A percentile compares a stretch with the other conserved stretches of the same genome.
Conservation (phyloP, 1,139 yeast genomes). For the Ashbya aceris region DNA sequence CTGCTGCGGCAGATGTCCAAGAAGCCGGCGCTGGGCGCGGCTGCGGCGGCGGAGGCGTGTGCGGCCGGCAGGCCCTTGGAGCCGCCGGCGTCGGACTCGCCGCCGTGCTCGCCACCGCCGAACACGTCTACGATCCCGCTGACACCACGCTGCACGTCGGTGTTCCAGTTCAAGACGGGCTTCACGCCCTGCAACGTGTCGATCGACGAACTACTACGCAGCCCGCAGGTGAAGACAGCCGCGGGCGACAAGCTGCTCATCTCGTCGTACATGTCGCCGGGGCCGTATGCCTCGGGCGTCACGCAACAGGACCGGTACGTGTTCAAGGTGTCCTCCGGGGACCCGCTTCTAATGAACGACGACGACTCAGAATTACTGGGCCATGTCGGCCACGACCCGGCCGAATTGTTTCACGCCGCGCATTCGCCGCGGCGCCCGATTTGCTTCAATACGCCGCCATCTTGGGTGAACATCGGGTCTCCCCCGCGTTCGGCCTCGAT, state of each 20-base stretch:
- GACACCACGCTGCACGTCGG: slow-evolving; percentile 18
- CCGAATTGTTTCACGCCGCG: slow-evolving; percentile 14
- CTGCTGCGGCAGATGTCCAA: slow-evolving; percentile 18
- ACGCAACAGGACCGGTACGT: slow-evolving; percentile 1
- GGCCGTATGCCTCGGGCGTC: background rate
- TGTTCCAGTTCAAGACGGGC: slow-evolving; percentile 24
- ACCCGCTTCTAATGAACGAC: slow-evolving; percentile 23
- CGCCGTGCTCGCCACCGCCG: slow-evolving; percentile 8
- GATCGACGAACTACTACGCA: slow-evolving; percentile 20
- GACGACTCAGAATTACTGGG: slow-evolving; percentile 16
- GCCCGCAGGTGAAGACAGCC: slow-evolving; percentile 3
- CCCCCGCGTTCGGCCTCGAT: slow-evolving; percentile 7
- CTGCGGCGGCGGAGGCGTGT: too few relatives aligned
- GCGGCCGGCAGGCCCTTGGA: too few relatives aligned
- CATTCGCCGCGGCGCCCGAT: slow-evolving; percentile 18
- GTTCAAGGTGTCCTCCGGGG: slow-evolving; percentile 23
- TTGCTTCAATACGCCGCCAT: slow-evolving; percentile 25
- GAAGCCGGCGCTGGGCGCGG: background rate
- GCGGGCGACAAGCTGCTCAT: slow-evolving; percentile 3
- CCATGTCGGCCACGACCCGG: slow-evolving; percentile 4
- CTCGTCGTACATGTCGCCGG: slow-evolving; percentile 8
- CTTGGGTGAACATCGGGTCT: slow-evolving; percentile 17
- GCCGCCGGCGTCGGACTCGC: background rate
- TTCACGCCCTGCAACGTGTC: slow-evolving; percentile 23
- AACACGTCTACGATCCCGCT: slow-evolving; percentile 8